Base-by-base conservation (phyloP, 306 rosid genomes). In the Parietaria judaica region DNA sequence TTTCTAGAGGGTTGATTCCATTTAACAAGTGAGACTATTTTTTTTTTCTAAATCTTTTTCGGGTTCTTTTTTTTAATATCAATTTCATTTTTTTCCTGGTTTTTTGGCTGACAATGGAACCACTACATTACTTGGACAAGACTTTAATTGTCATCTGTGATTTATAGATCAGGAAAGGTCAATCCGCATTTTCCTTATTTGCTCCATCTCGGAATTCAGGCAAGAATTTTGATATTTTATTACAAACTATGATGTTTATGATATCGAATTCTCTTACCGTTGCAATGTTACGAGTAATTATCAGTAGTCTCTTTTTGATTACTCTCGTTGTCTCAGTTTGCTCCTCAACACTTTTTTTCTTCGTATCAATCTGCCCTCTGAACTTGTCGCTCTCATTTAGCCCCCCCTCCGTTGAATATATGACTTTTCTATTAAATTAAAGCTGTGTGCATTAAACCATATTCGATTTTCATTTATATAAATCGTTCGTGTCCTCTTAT, bases 1-100 rank as follows among this genome's bases (percentile, higher is more conserved):
- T 92, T 72, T 88, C 99, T 41, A 85, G 99, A 71, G 96, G 99
- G 36, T 54, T 92, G 69, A 86, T 88, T 75, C 98, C 99, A 67
- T 82, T 73, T 80, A 86, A 88, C 87, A 92, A 92, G 99, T 92
- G 74, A 73, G 87, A 59, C 14, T 56, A 50, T 58, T 56, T 60
- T 57, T 56, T 63, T 44, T 7, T 15, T 23, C 31, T 23, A 23
- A 38, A 11, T 47, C 14, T 48, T 39, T 14, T 58, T 58, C 15
- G 8, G 34, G 39, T 36, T 15, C 31, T 11, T 11, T 56, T 41
- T 48, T 45, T 35, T 4, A 7, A 8, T 11, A 6, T 51, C 10
- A 31, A 38, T 17, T 58, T 63, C 48, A 17, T 14, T 8, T 56
- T 35, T 50, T 55, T 36, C 54, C 60, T 63, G 52, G 35, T 14